These are phyloP conservation scores for Astrothelium subdiscretum DNA, from an alignment of 495 filamentous ascomycete genomes.

Conservation along the genomic window DNA sequence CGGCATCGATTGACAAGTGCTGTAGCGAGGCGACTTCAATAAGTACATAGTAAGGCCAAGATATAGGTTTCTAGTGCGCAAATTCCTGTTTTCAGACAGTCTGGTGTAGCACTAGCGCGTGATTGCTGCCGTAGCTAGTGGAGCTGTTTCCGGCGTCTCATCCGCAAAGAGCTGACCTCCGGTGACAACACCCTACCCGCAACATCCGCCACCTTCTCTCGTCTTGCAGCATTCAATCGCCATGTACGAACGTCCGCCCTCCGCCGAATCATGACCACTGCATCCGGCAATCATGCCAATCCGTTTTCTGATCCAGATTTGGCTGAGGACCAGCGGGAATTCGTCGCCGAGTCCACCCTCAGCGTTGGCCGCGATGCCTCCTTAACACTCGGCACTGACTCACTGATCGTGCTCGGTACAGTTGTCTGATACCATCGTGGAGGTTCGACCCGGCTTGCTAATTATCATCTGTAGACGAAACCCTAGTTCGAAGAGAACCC, in stretches of 20 bases:
- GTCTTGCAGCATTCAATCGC: background rate
- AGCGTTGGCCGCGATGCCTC: constrained; percentile 47
- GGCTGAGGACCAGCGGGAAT: background rate
- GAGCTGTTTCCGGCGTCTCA: background rate
- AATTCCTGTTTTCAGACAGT: too few species aligned
- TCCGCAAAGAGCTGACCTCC: background rate
- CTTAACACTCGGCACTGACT: constrained; percentile 51
- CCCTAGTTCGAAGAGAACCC: constrained; percentile 24
- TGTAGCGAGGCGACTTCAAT: too few species aligned
- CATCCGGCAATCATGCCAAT: background rate
- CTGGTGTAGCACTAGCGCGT: too few species aligned
- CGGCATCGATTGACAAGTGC: too few species aligned
- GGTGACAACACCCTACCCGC: background rate
- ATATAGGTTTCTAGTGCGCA: too few species aligned
- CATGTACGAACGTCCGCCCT: background rate
- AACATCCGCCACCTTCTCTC: background rate
- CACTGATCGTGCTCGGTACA: constrained; percentile 52
- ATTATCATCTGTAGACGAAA: constrained; percentile 34
- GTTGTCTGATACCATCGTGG: background rate
- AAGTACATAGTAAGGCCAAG: too few species aligned
- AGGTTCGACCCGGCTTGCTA: constrained; percentile 10
- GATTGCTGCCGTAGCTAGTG: too few species aligned
- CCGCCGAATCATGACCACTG: background rate
- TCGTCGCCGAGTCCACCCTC: constrained; percentile 17
- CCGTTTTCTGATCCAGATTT: background rate